These are phyloP conservation scores for Trypethelium eluteriae DNA, from an alignment of 495 filamentous ascomycete genomes.

Conservation along the genomic window DNA sequence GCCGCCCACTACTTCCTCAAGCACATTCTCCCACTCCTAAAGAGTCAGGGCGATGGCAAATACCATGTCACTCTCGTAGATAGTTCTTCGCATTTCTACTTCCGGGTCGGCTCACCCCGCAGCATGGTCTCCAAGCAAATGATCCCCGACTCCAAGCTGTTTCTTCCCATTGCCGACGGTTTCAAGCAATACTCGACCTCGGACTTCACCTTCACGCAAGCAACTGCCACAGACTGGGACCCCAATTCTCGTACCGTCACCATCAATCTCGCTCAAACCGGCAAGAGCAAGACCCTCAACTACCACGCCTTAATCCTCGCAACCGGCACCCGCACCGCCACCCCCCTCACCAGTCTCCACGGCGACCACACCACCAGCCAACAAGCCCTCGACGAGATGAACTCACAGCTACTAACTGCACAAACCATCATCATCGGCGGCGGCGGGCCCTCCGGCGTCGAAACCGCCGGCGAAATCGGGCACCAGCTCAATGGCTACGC, in stretches of 20 bases:
- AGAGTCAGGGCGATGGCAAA: constrained; percentile 19
- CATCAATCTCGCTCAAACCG: constrained; percentile 17
- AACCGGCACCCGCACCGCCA: constrained; percentile 30
- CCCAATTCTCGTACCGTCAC: constrained; percentile 31
- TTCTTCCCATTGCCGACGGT: constrained; percentile 29
- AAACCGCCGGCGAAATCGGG: constrained; percentile 47
- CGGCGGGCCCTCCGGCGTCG: constrained; percentile 59
- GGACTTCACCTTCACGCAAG: constrained; percentile 36
- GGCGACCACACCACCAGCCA: constrained; percentile 26
- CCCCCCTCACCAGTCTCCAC: constrained; percentile 28
- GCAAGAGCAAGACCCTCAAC: constrained; percentile 23
- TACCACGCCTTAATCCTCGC: constrained; percentile 42
- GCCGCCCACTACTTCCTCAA: constrained; percentile 26
- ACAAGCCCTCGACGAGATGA: constrained; percentile 26
- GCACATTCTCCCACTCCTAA: constrained; percentile 28
- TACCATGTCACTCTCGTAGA: constrained; percentile 37
- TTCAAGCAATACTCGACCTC: constrained; percentile 33
- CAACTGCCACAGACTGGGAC: constrained; percentile 33
- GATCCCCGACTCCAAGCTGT: constrained; percentile 30
- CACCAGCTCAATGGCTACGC: constrained; percentile 28
- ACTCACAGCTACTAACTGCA: constrained; percentile 27
- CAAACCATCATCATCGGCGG: constrained; percentile 47
- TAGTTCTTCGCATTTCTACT: constrained; percentile 36
- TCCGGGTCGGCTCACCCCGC: constrained; percentile 34
- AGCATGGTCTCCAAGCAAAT: constrained; percentile 34